Conservation (phyloP, 306 rosid species). For the Castanopsis chinensis region DNA sequence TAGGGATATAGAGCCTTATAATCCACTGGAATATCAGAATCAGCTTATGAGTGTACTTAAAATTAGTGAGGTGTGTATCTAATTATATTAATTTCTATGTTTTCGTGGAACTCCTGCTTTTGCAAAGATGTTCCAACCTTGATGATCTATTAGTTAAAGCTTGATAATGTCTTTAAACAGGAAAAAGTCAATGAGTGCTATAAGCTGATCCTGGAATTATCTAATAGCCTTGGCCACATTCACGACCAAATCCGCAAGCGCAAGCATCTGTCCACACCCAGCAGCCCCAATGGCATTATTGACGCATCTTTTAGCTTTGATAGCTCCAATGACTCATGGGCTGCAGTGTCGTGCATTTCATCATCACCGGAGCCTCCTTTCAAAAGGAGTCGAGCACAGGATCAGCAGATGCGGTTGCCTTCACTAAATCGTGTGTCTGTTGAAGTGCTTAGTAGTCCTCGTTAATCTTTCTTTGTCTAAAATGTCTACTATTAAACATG, state of each 20-base stretch:
- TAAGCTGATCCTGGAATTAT: constrained; percentile 45
- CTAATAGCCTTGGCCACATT: constrained; percentile 26
- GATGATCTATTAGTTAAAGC: constrained; percentile 6
- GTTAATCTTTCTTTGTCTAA: constrained; percentile 41
- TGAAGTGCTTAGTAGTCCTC: constrained; percentile 55
- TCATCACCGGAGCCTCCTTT: constrained; percentile 45
- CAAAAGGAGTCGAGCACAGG: constrained; percentile 61
- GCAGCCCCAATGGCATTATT: constrained; percentile 61
- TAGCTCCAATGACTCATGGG: constrained; percentile 67
- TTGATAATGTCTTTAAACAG: constrained; percentile 44
- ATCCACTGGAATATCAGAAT: constrained; percentile 56
- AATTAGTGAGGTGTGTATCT: constrained; percentile 67
- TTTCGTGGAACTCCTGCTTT: not conserved
- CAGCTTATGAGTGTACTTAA: constrained; percentile 67
- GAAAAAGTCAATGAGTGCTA: constrained; percentile 67
- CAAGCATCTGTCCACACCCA: constrained; percentile 41
- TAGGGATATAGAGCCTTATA: constrained; percentile 62
- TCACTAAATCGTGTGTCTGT: constrained; percentile 45
- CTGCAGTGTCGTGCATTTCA: constrained; percentile 38
- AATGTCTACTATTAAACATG: constrained; percentile 46
- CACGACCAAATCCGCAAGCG: constrained; percentile 45
- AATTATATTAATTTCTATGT: constrained; percentile 7
- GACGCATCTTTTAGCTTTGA: constrained; percentile 66
- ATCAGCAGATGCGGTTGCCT: constrained; percentile 62
- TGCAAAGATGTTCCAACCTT: constrained; percentile 1